Percentiles rank a stretch among this genome's conserved stretches.
Conservation (phyloP, 345 rosid species). For the Eucalyptus paniculata region DNA sequence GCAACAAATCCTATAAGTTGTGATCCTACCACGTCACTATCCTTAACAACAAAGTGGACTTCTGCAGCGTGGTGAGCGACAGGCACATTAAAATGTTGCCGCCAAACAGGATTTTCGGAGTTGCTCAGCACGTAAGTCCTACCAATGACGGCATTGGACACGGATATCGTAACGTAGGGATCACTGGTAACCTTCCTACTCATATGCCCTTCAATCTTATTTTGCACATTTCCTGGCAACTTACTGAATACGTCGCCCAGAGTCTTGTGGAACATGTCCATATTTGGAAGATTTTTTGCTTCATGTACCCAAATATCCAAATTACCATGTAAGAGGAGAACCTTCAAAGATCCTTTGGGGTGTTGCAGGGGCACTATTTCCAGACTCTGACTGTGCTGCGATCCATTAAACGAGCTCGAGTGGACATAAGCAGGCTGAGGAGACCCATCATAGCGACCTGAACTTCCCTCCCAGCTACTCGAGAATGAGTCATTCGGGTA, state of each 20-base stretch:
- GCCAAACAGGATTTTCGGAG: conserved; percentile 77
- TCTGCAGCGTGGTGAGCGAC: conserved; percentile 87
- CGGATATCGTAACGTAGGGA: conserved; percentile 72
- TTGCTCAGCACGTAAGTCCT: conserved; percentile 86
- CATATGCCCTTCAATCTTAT: conserved; percentile 42
- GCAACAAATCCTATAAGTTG: conserved; percentile 70
- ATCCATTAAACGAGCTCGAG: conserved; percentile 22
- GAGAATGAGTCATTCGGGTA: conserved; percentile 52
- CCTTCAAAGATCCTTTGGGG: conserved; percentile 58
- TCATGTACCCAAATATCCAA: conserved; percentile 63
- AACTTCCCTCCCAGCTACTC: conserved; percentile 26
- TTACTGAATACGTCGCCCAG: conserved; percentile 57
- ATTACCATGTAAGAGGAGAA: conserved; percentile 81
- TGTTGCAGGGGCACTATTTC: conserved; percentile 45
- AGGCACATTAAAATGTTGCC: conserved; percentile 77
- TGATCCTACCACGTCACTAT: conserved; percentile 82
- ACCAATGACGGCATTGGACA: conserved; percentile 58
- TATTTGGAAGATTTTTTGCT: conserved; percentile 82
- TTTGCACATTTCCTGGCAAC: conserved; percentile 23
- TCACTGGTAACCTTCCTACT: conserved; percentile 66
- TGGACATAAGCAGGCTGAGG: conserved; percentile 3
- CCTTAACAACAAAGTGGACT: conserved; percentile 79
- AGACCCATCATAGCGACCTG: conserved; percentile 27
- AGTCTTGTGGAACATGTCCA: conserved; percentile 85
- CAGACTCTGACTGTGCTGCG: conserved; percentile 15